Evolutionary conservation across 192 early-diverging fungal species (phyloP).

Genomic region (Chytriomyces confervae): DNA sequence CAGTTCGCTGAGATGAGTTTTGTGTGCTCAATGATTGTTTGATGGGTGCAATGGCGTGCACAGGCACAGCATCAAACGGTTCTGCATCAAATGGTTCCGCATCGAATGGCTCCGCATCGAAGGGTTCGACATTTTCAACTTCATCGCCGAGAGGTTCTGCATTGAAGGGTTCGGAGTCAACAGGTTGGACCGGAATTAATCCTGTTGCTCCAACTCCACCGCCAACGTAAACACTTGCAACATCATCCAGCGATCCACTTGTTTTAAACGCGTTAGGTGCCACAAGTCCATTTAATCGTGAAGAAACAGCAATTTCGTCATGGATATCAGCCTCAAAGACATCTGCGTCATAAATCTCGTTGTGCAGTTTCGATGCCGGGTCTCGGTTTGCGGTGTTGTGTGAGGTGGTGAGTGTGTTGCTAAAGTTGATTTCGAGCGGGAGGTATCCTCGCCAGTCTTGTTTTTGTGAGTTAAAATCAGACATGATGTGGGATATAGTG

Average conservation of each 20-base stretch:
- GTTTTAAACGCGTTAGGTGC: slow-evolving; percentile 22
- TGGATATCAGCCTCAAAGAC: background rate
- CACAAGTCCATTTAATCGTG: background rate
- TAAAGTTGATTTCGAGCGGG: slow-evolving; percentile 6
- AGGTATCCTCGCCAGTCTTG: slow-evolving; percentile 3
- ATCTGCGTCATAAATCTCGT: background rate
- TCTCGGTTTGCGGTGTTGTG: background rate
- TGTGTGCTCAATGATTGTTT: background rate
- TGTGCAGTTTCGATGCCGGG: background rate
- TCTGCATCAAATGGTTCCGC: background rate
- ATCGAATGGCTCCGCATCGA: background rate
- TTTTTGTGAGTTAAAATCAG: slow-evolving; percentile 21
- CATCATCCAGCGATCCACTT: background rate
- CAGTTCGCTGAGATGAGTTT: background rate
- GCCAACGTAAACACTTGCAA: background rate
- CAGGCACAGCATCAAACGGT: slow-evolving; percentile 2
- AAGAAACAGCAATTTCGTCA: background rate
- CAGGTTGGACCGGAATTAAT: background rate
- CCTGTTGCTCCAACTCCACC: background rate
- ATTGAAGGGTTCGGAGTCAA: background rate
- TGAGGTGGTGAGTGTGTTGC: slow-evolving; percentile 2
- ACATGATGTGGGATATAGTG: slow-evolving; percentile 24
- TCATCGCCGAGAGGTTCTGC: background rate
- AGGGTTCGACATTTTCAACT: background rate
- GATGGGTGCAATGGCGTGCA: background rate